Evolutionary conservation across 2,329 filamentous ascomycete genomes (phyloP), one percentile per base, ranked within the genome.

Genomic region (Mycogone perniciosa): DNA sequence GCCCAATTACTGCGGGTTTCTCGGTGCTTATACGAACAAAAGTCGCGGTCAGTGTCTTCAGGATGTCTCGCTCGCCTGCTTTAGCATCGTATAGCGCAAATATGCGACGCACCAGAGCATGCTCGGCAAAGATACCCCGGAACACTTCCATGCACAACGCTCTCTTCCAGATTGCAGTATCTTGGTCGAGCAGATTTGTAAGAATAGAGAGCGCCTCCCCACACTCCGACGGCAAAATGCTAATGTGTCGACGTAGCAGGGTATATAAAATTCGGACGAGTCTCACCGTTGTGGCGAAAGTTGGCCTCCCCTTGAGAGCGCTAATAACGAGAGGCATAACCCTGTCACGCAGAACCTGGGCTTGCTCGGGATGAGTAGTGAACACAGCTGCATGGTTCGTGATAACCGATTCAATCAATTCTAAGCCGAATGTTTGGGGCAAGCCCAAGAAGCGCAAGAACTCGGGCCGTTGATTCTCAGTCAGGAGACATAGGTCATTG

Each of bases 11-110:
- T 0, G 81, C 74, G 1, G 93, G 93, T 62, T 90, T 96, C 64
- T 99, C 93, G 0, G 90, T 90, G 49, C 92, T 92, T 7, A 97
- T 74, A 10, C 90, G 83, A n/a, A 97, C 93, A 63, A 99, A 91
- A 0, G 87, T 85, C 7, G 89, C 88, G 55, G 93, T 86, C 54
- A 96, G 76, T 51, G 90, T 86, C 60, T 88, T 86, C 26, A 99
- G 72, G 20, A 97, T 81, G 46, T 85, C 76, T 59, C 85, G 92
- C 59, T 86, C 82, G 4, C 81, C 84, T 40, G 88, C 76, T 46
- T 81, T 73, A 10, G 80, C 79, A 63, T 99, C 92, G 59, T 89
- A 97, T 11, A 87, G 74, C 6, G 81, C 76, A 63, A 89, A 97
- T 2, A 96, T 88, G 35, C 85, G 82, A 39, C 93, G 76, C 2